Conservation (phyloP, 1,284 basidiomycete genomes). For the Cryptococcus maquisensis region DNA sequence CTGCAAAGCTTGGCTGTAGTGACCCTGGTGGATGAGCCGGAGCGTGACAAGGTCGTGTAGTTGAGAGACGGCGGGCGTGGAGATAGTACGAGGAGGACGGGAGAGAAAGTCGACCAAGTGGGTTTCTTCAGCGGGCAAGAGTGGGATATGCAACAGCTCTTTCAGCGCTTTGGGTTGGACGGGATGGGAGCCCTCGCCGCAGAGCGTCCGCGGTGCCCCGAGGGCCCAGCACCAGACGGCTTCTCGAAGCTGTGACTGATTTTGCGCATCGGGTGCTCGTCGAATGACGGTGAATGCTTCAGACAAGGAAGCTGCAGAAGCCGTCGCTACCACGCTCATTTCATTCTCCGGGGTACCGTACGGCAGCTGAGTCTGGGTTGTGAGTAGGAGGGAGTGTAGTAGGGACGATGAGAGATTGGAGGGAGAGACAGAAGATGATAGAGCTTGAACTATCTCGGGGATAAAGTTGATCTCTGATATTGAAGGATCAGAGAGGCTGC, state of each 20-base stretch:
- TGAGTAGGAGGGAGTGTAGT: constrained; percentile 26
- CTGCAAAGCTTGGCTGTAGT: constrained; percentile 67
- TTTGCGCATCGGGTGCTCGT: constrained; percentile 4
- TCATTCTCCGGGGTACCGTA: constrained; percentile 13
- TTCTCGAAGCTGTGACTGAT: constrained; percentile 20
- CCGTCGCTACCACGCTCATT: constrained; percentile 23
- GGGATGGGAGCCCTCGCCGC: constrained; percentile 21
- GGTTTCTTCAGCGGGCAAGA: constrained; percentile 36
- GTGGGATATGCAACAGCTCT: constrained; percentile 38
- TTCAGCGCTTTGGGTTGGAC: constrained; percentile 31
- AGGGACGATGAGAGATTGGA: constrained; percentile 24
- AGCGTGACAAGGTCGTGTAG: constrained; percentile 77
- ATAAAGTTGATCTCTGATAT: constrained; percentile 40
- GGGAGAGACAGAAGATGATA: constrained; percentile 32
- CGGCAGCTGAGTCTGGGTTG: constrained; percentile 9
- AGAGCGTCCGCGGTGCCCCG: constrained; percentile 26
- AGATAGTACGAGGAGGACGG: constrained; percentile 52
- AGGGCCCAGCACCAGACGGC: constrained; percentile 38
- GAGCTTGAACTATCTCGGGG: constrained; percentile 28
- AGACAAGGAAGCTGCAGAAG: constrained; percentile 21
- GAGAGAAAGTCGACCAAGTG: constrained; percentile 41
- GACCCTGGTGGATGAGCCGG: constrained; percentile 69
- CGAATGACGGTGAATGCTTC: constrained; percentile 31
- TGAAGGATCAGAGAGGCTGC: constrained; percentile 30
- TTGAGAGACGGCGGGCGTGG: constrained; percentile 55